Evolutionary conservation across 306 rosid genomes (phyloP).

Genomic region (Astragalus membranaceus): DNA sequence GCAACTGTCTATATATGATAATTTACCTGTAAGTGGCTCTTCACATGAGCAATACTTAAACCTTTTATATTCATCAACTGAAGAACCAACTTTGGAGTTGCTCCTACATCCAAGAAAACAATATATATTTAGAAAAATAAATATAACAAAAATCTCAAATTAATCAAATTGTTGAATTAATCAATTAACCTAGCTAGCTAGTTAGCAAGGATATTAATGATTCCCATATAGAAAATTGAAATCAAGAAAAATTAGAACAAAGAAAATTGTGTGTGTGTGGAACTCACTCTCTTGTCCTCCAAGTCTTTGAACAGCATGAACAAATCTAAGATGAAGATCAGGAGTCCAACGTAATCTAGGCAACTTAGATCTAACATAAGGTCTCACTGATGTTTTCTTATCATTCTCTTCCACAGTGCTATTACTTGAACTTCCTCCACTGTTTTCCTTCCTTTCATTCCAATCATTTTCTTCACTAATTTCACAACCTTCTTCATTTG

Average conservation of each 20-base stretch:
- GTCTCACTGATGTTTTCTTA: slow-evolving; percentile 58
- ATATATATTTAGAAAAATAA: not conserved
- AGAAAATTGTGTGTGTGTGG: not conserved
- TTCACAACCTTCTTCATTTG: slow-evolving; percentile 31
- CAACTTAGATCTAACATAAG: slow-evolving; percentile 87
- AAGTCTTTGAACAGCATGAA: slow-evolving; percentile 84
- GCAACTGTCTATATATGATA: not conserved
- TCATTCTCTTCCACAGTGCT: slow-evolving; percentile 83
- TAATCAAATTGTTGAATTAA: not conserved
- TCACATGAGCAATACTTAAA: slow-evolving; percentile 84
- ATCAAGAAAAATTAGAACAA: not conserved
- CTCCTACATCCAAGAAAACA: slow-evolving; percentile 46
- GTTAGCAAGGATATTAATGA: no score
- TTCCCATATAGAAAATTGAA: not conserved
- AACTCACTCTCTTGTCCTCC: slow-evolving; percentile 94
- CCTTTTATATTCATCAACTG: slow-evolving; percentile 95
- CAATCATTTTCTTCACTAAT: slow-evolving; percentile 33
- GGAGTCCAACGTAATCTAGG: slow-evolving; percentile 93
- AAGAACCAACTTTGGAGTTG: slow-evolving; percentile 97
- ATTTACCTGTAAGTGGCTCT: slow-evolving; percentile 93
- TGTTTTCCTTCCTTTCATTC: slow-evolving; percentile 19
- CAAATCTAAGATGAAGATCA: slow-evolving; percentile 84
- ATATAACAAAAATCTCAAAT: not conserved
- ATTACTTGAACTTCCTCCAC: slow-evolving; percentile 80
- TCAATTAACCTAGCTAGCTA: not conserved